These are phyloP conservation scores for Lactifluus volemus DNA, from an alignment of 768 basidiomycete species.

Conservation along the genomic window DNA sequence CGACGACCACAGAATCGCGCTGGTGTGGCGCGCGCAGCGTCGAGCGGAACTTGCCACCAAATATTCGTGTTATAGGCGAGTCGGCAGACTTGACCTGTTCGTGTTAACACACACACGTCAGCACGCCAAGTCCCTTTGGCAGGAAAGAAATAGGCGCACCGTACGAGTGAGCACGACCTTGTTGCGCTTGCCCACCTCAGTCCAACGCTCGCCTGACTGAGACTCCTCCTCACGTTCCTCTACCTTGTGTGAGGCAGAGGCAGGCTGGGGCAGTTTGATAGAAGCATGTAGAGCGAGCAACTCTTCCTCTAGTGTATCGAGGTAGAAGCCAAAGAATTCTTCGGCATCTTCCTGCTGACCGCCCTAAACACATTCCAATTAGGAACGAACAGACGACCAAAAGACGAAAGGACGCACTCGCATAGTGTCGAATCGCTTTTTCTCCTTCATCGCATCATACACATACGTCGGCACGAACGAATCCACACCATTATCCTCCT, in stretches of 20 bases:
- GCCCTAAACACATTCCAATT: conserved; percentile 35
- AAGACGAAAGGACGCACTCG: conserved; percentile 40
- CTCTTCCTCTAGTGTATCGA: conserved; percentile 93
- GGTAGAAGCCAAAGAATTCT: conserved; percentile 96
- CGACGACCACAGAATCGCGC: conserved; percentile 79
- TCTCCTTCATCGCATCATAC: conserved; percentile 89
- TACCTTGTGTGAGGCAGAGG: conserved; percentile 25
- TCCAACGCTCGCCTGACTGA: conserved; percentile 65
- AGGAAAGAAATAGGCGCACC: conserved; percentile 36
- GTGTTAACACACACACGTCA: background rate
- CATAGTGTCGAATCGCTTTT: conserved; percentile 92
- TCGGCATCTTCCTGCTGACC: conserved; percentile 98
- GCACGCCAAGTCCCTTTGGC: background rate
- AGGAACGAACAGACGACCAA: background rate
- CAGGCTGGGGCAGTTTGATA: conserved; percentile 33
- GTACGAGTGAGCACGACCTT: conserved; percentile 70
- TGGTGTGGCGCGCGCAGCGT: conserved; percentile 73
- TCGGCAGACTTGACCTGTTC: conserved; percentile 67
- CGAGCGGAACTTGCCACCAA: conserved; percentile 87
- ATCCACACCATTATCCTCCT: conserved; percentile 43
- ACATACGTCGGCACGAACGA: conserved; percentile 81
- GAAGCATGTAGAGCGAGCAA: conserved; percentile 57
- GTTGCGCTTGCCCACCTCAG: conserved; percentile 89
- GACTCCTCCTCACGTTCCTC: conserved; percentile 39
- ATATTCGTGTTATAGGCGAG: conserved; percentile 85